Base-by-base conservation (phyloP, 2,329 filamentous ascomycete species). In the Seiridium cupressi region DNA sequence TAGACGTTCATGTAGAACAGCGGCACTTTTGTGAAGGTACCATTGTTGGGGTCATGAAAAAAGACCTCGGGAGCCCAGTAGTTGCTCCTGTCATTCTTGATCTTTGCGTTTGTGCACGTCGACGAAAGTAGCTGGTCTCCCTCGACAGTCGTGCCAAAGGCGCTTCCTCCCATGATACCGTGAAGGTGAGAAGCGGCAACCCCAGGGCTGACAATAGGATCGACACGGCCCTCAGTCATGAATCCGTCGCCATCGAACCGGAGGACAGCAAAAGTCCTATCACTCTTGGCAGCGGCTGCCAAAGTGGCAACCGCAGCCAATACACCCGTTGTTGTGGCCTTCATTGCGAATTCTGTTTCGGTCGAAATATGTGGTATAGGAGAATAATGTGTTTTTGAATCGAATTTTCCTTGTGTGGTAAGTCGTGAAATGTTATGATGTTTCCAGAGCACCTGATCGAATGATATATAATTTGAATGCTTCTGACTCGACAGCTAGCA, bases 21-120 rank as follows among this genome's bases (percentile, higher is more conserved):
- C 49, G 86, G 80, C 18, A 93, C 90, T 42, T 82, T 80, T 72
- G 88, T 84, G 65, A 91, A 85, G 56, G 81, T 82, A 54, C 84
- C 84, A 64, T 87, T 85, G 65, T 82, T 76, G 67, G 85, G 81
- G 64, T 89, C 83, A 65, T 81, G 77, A 74, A 89, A 92, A 76
- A 88, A 93, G 3, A 93, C 76, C 35, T 80, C 79, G 1, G 91
- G 90, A 59, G 88, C 86, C 91, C 91, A 93, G 79, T 94, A 93
- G 74, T 89, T 89, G 66, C 84, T 89, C 70, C 86, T 80, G 75
- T 93, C 90, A 58, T 84, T 84, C 67, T 82, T 85, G 70, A 91
- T 80, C 62, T 82, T 81, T 72, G 90, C 89, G 40, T 88, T 91
- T 54, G 86, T 90, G 80, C 91, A 94, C 34, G 83, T 81, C 38